Conservation (phyloP, 495 filamentous ascomycete species). For the Xylaria bambusicola region DNA sequence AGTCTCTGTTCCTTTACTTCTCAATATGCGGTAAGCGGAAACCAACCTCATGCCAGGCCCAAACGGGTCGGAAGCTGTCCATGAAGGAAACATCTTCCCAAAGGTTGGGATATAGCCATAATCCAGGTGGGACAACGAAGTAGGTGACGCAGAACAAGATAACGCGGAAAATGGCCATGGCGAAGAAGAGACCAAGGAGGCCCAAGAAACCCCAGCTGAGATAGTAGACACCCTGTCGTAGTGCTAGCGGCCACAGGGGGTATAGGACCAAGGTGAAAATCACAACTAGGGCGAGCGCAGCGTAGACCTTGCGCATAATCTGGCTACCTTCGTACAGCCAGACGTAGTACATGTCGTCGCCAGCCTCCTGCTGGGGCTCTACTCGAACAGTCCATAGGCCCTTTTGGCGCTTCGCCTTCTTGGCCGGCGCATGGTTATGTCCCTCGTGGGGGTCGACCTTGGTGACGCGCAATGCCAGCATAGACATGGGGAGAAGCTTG, state of each 20-base stretch:
- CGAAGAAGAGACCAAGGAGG: conserved; percentile 91
- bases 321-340: conserved; percentile 96
- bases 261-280: conserved; percentile 92
- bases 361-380: conserved; percentile 93
- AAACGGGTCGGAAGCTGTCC: conserved; percentile 93
- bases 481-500: conserved; percentile 93
- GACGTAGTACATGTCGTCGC: conserved; percentile 89
- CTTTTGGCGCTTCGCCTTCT: conserved; percentile 85
- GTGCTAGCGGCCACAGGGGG: conserved; percentile 90
- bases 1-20: conserved; percentile 27
- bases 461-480: conserved; percentile 86
- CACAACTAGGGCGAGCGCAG: conserved; percentile 72
- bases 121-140: conserved; percentile 77
- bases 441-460: conserved; percentile 77
- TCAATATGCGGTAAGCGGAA: conserved; percentile 22
- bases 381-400: conserved; percentile 96
- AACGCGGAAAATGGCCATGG: conserved; percentile 93
- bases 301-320: conserved; percentile 90
- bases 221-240: conserved; percentile 96
- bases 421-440: conserved; percentile 62
- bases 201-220: conserved; percentile 92
- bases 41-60: conserved; percentile 97
- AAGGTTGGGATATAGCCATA: conserved; percentile 97
- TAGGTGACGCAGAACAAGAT: conserved; percentile 95
- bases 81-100: conserved; percentile 99